phyloP scores from a whole-genome alignment of 305 asterid species.

The Rubia balearica region DNA sequence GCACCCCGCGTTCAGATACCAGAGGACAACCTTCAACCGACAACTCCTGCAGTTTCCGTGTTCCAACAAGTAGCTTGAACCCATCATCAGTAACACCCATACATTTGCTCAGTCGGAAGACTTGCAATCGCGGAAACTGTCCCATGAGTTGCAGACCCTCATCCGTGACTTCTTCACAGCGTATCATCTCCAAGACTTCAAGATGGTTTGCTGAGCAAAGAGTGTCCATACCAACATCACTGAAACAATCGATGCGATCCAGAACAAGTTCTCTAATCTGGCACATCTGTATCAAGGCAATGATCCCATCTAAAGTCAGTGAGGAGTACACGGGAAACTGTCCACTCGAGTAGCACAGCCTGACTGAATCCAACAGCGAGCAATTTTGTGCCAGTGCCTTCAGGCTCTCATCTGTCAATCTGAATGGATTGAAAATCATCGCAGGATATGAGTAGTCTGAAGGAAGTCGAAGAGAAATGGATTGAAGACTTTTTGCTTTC shows the following conservation, averaged over 20 bases:
- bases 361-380: constrained; percentile 46
- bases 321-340: constrained; percentile 59
- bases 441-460: constrained; percentile 55
- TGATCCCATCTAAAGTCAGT: constrained; percentile 53
- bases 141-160: constrained; percentile 57
- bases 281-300: constrained; percentile 44
- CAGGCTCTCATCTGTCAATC: constrained; percentile 60
- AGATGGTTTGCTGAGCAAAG: constrained; percentile 52
- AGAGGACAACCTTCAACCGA: constrained; percentile 71
- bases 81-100: constrained; percentile 68
- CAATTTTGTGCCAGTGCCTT: constrained; percentile 56
- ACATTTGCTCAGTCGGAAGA: constrained; percentile 52
- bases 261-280: constrained; percentile 54
- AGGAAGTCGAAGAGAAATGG: constrained; percentile 60
- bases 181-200: constrained; percentile 45
- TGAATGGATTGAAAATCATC: constrained; percentile 34
- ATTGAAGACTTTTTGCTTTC: constrained; percentile 50
- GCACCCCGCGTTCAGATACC: constrained; percentile 59
- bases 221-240: constrained; percentile 64
- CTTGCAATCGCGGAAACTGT: constrained; percentile 35
- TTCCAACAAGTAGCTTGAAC: constrained; percentile 45
- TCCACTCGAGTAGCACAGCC: constrained; percentile 53
- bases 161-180: constrained; percentile 77
- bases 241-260: constrained; percentile 54
- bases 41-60: constrained; percentile 38